Conservation (phyloP, 495 filamentous ascomycete genomes). For the Ramalina intermedia region DNA sequence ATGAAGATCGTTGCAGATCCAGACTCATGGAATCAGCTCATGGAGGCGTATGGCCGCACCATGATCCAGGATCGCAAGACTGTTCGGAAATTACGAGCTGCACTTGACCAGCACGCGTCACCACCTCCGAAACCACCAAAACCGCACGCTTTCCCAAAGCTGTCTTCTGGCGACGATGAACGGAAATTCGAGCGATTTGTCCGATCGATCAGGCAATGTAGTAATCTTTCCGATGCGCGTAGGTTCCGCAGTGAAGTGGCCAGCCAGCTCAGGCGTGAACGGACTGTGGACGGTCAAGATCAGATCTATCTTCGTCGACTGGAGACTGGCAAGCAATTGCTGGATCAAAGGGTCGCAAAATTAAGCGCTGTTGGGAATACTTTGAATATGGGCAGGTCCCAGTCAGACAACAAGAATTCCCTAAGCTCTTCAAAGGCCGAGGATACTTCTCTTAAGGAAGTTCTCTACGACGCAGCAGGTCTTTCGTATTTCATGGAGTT, state of each 20-base stretch:
- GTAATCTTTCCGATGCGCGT: conserved; percentile 86
- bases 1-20: conserved; percentile 67
- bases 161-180: conserved; percentile 61
- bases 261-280: conserved; percentile 82
- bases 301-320: conserved; percentile 72
- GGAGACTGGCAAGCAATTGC: conserved; percentile 76
- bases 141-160: conserved; percentile 49
- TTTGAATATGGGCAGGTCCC: conserved; percentile 21
- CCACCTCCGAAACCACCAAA: conserved; percentile 55
- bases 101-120: conserved; percentile 88
- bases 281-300: conserved; percentile 63
- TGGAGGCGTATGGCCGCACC: conserved; percentile 76
- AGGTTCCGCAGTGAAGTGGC: conserved; percentile 82
- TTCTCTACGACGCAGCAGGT: conserved; percentile 76
- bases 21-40: conserved; percentile 91
- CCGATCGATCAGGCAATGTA: conserved; percentile 71
- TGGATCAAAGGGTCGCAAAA: conserved; percentile 80
- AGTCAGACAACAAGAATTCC: conserved; percentile 24
- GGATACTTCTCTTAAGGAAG: conserved; percentile 59
- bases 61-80: conserved; percentile 93
- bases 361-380: conserved; percentile 53
- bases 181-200: conserved; percentile 90
- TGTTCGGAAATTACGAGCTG: conserved; percentile 83
- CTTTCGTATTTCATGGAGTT: conserved; percentile 99
- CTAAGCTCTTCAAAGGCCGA: conserved; percentile 40